These are phyloP conservation scores for Exophiala viscosa DNA, from an alignment of 2,329 filamentous ascomycete species.

Conservation along the genomic window DNA sequence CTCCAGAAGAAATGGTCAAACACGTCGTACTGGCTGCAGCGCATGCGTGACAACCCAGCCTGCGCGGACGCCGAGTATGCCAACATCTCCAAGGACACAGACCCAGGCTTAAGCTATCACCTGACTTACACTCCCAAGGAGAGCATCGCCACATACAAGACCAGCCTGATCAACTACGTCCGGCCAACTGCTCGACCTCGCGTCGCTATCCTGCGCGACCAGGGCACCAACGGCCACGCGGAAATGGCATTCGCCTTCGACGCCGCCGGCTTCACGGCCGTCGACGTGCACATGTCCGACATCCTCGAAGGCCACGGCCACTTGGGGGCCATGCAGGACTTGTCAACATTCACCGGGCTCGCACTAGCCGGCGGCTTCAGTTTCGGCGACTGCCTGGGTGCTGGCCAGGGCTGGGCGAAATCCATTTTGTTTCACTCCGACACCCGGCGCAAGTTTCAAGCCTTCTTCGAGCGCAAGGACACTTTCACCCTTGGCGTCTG, in stretches of 20 bases:
- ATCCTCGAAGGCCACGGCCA: conserved; percentile 36
- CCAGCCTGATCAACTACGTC: conserved; percentile 56
- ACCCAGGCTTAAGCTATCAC: conserved; percentile 81
- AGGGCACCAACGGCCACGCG: conserved; percentile 92
- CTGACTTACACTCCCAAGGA: conserved; percentile 77
- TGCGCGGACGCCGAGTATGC: conserved; percentile 82
- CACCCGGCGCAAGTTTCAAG: conserved; percentile 71
- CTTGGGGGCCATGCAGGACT: conserved; percentile 72
- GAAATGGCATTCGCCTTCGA: conserved; percentile 98
- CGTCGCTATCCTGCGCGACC: conserved; percentile 90
- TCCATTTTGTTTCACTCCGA: conserved; percentile 79
- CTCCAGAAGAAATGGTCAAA: conserved; percentile 85
- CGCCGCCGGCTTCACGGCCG: conserved; percentile 80
- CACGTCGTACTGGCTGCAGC: conserved; percentile 89
- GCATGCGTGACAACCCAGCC: conserved; percentile 77
- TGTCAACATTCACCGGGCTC: conserved; percentile 79
- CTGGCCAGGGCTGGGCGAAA: conserved; percentile 95
- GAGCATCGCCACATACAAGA: conserved; percentile 39
- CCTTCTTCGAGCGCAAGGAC: conserved; percentile 81
- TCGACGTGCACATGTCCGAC: conserved; percentile 97
- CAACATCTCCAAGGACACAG: conserved; percentile 67
- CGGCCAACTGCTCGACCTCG: conserved; percentile 61
- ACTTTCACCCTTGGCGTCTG: conserved; percentile 93
- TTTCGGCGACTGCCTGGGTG: conserved; percentile 86
- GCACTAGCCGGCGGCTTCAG: conserved; percentile 97